Conservation (phyloP, 768 basidiomycete species). For the Boletus pseudo-olivaceus region DNA sequence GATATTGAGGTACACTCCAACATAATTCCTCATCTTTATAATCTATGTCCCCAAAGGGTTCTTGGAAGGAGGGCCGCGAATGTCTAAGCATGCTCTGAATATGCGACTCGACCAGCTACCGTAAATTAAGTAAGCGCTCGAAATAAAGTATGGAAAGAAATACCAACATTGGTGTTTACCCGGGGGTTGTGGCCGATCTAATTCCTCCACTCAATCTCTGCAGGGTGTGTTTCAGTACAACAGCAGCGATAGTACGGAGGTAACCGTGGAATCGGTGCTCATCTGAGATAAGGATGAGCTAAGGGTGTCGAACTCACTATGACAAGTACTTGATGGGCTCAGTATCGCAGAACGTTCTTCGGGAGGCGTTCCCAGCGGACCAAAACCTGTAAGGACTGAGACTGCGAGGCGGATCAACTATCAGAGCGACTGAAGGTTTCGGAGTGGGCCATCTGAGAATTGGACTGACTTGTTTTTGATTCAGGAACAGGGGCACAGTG, state of each 20-base stretch:
- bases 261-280: neutral
- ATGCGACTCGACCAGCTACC: neutral
- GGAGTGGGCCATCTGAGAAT: neutral
- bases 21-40: conserved; percentile 19
- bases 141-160: neutral
- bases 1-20: conserved; percentile 10
- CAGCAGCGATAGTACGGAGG: neutral
- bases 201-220: neutral
- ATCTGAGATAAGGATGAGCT: neutral
- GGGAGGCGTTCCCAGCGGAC: neutral
- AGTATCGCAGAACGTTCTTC: neutral
- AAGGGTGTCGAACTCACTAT: conserved; percentile 7
- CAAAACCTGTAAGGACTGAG: neutral
- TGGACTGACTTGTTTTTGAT: conserved; percentile 9
- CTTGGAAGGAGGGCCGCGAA: conserved; percentile 8
- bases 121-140: neutral
- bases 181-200: neutral
- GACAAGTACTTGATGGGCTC: neutral
- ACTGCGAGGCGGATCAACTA: neutral
- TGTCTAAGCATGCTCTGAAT: conserved; percentile 16
- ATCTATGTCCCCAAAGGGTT: conserved; percentile 1
- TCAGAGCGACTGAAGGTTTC: neutral
- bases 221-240: neutral
- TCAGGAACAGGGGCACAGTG: neutral
- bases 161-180: conserved; percentile 3